Base-by-base conservation (phyloP, 2,329 filamentous ascomycete species). In the Colletotrichum higginsianum region DNA sequence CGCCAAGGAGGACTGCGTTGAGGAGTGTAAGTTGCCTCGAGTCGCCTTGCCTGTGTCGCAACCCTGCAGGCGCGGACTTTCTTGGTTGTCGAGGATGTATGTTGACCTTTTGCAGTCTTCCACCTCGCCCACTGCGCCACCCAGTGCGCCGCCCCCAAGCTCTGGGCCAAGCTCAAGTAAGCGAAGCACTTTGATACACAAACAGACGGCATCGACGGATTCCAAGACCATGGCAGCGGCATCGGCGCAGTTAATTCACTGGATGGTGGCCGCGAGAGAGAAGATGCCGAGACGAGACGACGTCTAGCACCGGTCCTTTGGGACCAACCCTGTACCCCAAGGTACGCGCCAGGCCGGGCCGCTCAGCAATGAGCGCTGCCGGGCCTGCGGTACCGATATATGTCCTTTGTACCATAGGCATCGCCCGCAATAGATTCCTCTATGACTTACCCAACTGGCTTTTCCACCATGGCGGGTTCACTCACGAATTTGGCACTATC, bases 51-150 rank as follows among this genome's bases (percentile, higher is more conserved):
- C 35, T 38, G 58, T 18, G 46, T 26, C 23, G 11, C n/a, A 4
- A 56, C 18, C 15, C 38, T 16, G 11, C 9, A 4, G 58, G 44
- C 26, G 7, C 4, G 56, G 26, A 11, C 2, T 38, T 11, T 0
- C 26, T 50, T n/a, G 21, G 18, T 8, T 8, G 26, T 49, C 4
- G n/a, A 40, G n/a, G 46, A 40, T 15, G 4, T 23, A 21, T 3
- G 15, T 46, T 61, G 58, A 61, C n/a, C 1, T 57, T 9, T 4
- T 18, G n/a, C 78, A 98, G 96, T 98, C 89, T 99, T 99, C 93
- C 96, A 99, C 86, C 94, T 99, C 79, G 92, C 94, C 79, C 96
- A 98, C 89, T 99, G 96, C 88, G 94, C 96, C 75, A 94, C 90
- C 79, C 87, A 92, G 82, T 99, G 96, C 83, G 96, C 96, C 75